A percentile compares a stretch with the other conserved stretches of the same genome.
phyloP scores from a whole-genome alignment of 1,139 yeast genomes.

The Taphrina flavorubra region DNA sequence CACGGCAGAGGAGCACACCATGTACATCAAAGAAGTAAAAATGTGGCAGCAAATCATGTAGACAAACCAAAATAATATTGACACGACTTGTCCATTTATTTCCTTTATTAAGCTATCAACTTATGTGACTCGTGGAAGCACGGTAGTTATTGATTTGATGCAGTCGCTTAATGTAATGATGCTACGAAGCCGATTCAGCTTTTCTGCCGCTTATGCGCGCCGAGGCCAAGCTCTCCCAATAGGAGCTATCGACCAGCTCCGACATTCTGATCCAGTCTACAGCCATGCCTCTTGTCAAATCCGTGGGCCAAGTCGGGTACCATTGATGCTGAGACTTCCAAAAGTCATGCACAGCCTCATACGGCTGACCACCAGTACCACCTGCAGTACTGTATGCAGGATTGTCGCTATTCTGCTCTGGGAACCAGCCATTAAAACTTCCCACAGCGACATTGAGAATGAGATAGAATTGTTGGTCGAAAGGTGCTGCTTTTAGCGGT shows the following conservation, averaged over 20 bases:
- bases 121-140: too few species aligned
- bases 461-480: slow-evolving; percentile 45
- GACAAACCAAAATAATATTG: too few species aligned
- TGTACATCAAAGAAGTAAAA: slow-evolving; percentile 31
- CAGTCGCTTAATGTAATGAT: too few species aligned
- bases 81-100: not conserved
- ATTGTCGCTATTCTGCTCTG: slow-evolving; percentile 43
- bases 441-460: slow-evolving; percentile 46
- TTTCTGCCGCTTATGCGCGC: slow-evolving; percentile 23
- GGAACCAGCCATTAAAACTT: slow-evolving; percentile 45
- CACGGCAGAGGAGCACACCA: slow-evolving; percentile 29
- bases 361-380: slow-evolving; percentile 30
- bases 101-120: not conserved
- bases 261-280: slow-evolving; percentile 37
- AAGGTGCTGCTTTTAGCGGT: slow-evolving; percentile 43
- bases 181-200: not conserved
- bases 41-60: slow-evolving; percentile 32
- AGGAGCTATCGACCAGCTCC: slow-evolving; percentile 19
- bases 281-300: slow-evolving; percentile 32
- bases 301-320: slow-evolving; percentile 38
- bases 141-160: too few species aligned
- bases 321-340: slow-evolving; percentile 37
- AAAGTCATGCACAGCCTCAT: slow-evolving; percentile 36
- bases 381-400: slow-evolving; percentile 42
- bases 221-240: slow-evolving; percentile 33